These are phyloP conservation scores for Colletotrichum musae DNA, from an alignment of 2,329 filamentous ascomycete species.

Conservation along the genomic window DNA sequence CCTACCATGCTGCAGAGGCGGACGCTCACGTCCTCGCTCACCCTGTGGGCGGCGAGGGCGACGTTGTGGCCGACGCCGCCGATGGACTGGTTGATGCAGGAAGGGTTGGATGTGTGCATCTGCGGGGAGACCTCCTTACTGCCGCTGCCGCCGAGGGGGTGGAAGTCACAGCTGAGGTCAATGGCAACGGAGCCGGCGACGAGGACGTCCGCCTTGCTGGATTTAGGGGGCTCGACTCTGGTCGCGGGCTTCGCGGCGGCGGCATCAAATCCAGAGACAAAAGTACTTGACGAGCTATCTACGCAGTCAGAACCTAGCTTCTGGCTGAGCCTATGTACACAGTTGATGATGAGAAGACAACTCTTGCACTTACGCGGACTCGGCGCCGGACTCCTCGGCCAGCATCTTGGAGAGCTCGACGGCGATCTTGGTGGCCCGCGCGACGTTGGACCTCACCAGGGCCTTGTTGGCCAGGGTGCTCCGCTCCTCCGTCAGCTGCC, in stretches of 20 bases:
- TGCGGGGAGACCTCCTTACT: constrained; percentile 57
- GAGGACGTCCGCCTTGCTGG: constrained; percentile 73
- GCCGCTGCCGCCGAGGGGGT: constrained; percentile 13
- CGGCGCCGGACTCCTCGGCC: constrained; percentile 25
- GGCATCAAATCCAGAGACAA: constrained; percentile 32
- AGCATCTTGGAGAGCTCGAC: constrained; percentile 61
- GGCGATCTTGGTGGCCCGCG: constrained; percentile 68
- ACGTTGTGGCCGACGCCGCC: constrained; percentile 96
- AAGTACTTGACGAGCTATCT: constrained; percentile 41
- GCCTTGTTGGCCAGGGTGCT: constrained; percentile 83
- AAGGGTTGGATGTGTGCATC: constrained; percentile 88
- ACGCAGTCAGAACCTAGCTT: constrained; percentile 41
- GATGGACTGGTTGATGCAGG: constrained; percentile 83
- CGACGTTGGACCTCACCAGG: constrained; percentile 68
- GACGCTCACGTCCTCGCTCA: constrained; percentile 72
- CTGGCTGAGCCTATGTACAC: constrained; percentile 43
- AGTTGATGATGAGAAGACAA: constrained; percentile 19
- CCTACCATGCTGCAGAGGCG: constrained; percentile 86
- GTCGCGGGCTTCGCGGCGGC: constrained; percentile 14
- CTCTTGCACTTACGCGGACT: constrained; percentile 38
- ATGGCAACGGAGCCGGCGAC: constrained; percentile 93
- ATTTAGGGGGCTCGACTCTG: constrained; percentile 27
- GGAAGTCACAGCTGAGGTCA: constrained; percentile 88
- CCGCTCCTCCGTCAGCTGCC: constrained; percentile 80
- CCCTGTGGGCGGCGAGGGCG: constrained; percentile 83